phyloP scores from a whole-genome alignment of 306 rosid genomes.

The Cicer cuneatum region DNA sequence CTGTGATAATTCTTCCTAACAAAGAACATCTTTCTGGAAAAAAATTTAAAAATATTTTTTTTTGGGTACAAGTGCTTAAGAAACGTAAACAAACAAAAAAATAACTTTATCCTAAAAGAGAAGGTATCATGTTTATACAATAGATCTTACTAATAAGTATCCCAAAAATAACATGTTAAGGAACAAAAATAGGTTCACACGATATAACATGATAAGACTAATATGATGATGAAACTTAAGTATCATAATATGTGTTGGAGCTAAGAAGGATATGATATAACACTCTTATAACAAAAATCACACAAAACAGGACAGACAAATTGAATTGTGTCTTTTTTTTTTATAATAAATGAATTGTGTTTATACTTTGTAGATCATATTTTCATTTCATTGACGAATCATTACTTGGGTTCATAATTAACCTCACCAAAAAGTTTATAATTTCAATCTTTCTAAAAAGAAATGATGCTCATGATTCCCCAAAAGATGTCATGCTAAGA shows the following conservation, averaged over 20 bases:
- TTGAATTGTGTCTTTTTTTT: background rate
- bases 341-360: background rate
- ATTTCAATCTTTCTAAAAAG: slow-evolving; percentile 33
- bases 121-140: background rate
- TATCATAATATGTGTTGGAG: background rate
- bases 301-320: background rate
- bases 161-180: too few species aligned
- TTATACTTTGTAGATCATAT: background rate
- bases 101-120: background rate
- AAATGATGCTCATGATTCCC: slow-evolving; percentile 27
- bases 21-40: too few species aligned
- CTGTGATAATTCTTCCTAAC: too few species aligned
- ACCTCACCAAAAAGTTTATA: background rate
- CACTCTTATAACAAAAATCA: slow-evolving; percentile 14
- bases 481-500: slow-evolving; percentile 9
- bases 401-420: slow-evolving; percentile 35
- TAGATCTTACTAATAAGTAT: too few species aligned
- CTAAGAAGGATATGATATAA: background rate
- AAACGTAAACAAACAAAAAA: background rate
- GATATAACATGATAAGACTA: too few species aligned
- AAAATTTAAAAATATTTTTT: background rate
- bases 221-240: too few species aligned
- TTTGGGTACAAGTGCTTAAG: too few species aligned
- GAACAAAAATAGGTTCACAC: too few species aligned
- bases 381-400: slow-evolving; percentile 36